A percentile compares a stretch with the other conserved stretches of the same genome.
These are phyloP conservation scores for Pichia scutulata DNA, from an alignment of 805 yeast species.

Conservation along the genomic window DNA sequence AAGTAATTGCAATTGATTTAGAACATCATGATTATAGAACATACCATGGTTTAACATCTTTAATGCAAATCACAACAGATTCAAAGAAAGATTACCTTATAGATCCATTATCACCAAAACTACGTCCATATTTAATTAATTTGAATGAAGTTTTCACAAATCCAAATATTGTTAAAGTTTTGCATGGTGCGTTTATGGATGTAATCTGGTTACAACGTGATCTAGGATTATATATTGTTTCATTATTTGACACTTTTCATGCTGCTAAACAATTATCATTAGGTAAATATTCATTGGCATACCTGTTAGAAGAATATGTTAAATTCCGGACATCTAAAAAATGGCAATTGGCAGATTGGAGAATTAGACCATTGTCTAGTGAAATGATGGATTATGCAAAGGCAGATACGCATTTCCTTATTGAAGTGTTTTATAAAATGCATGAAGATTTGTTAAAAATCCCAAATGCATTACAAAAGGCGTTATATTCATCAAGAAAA, in stretches of 20 bases:
- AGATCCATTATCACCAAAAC: slow-evolving; percentile 59
- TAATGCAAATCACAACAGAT: slow-evolving; percentile 87
- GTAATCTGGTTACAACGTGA: slow-evolving; percentile 96
- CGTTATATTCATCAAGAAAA: slow-evolving; percentile 64
- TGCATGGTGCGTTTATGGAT: slow-evolving; percentile 97
- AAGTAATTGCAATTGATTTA: slow-evolving; percentile 83
- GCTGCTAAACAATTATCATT: slow-evolving; percentile 78
- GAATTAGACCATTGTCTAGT: slow-evolving; percentile 71
- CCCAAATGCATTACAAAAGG: slow-evolving; percentile 42
- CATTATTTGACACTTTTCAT: slow-evolving; percentile 86
- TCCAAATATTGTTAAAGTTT: slow-evolving; percentile 75
- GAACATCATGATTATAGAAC: slow-evolving; percentile 94
- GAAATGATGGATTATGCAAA: slow-evolving; percentile 83
- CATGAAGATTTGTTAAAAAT: slow-evolving; percentile 50
- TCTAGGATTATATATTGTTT: slow-evolving; percentile 82
- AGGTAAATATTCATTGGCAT: slow-evolving; percentile 79
- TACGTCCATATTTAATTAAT: slow-evolving; percentile 60
- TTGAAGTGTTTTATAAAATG: slow-evolving; percentile 71
- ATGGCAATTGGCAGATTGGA: slow-evolving; percentile 96
- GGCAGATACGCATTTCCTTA: slow-evolving; percentile 88
- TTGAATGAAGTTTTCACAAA: slow-evolving; percentile 74
- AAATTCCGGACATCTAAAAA: slow-evolving; percentile 84
- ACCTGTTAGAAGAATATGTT: slow-evolving; percentile 70
- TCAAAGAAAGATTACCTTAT: slow-evolving; percentile 61
- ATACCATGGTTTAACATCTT: slow-evolving; percentile 81